phyloP scores from a whole-genome alignment of 129 eudicot species.

The Chrysanthemum lavandulifolium region DNA sequence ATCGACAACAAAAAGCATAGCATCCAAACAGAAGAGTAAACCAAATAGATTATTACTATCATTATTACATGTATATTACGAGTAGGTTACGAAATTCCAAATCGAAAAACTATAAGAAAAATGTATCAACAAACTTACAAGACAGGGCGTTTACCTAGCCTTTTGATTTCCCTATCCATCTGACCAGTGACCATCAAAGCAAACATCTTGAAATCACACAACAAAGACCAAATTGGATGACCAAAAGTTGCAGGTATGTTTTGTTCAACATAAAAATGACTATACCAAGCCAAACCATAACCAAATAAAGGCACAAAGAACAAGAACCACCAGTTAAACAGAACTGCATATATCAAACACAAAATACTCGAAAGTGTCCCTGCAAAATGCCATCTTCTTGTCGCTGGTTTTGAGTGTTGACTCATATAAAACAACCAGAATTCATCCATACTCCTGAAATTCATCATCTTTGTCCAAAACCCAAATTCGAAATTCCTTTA shows the following conservation, averaged over 20 bases:
- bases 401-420: constrained; percentile 92
- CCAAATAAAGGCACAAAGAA: constrained; percentile 69
- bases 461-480: constrained; percentile 41
- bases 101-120: not conserved
- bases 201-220: constrained; percentile 98
- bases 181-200: constrained; percentile 94
- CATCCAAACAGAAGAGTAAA: constrained; percentile 19
- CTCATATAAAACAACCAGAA: constrained; percentile 86
- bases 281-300: constrained; percentile 92
- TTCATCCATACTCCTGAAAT: constrained; percentile 87
- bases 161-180: constrained; percentile 95
- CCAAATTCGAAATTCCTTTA: constrained; percentile 20
- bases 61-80: constrained; percentile 32
- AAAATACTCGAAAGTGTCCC: constrained; percentile 73
- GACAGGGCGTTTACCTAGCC: constrained; percentile 90
- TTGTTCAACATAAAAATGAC: constrained; percentile 89
- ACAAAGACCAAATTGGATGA: constrained; percentile 84
- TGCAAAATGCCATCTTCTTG: constrained; percentile 92
- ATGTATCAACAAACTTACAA: constrained; percentile 57
- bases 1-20: constrained; percentile 16
- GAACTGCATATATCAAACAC: constrained; percentile 50
- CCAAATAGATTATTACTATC: constrained; percentile 9
- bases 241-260: constrained; percentile 94
- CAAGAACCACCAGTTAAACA: constrained; percentile 71
- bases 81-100: not conserved